phyloP scores from a whole-genome alignment of 371 early-diverging fungal genomes.

The Quaeritorhiza haematococci region DNA sequence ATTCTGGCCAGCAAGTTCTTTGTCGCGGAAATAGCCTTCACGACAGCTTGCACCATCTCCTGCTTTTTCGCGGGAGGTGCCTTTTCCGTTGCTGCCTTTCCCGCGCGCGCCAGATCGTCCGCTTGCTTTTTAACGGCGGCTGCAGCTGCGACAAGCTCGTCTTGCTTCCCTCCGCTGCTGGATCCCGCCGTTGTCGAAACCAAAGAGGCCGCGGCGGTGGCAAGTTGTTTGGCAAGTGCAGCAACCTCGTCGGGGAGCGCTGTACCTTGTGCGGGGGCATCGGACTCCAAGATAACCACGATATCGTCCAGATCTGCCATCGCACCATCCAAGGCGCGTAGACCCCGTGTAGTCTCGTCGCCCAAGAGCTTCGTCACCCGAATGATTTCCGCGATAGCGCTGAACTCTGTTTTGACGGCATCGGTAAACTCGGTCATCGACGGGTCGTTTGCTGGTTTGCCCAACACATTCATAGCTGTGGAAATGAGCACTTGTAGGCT shows the following conservation, averaged over 20 bases:
- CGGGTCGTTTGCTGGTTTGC: constrained; percentile 19
- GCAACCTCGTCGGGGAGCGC: constrained; percentile 53
- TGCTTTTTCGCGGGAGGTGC: constrained; percentile 37
- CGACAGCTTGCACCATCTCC: constrained; percentile 26
- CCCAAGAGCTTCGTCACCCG: constrained; percentile 29
- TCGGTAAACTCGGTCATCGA: constrained; percentile 22
- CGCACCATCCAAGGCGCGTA: constrained; percentile 28
- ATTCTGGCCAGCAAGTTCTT: constrained; percentile 19
- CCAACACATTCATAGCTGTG: constrained; percentile 24
- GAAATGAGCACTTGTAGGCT: constrained; percentile 28
- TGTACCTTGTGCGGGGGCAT: constrained; percentile 41
- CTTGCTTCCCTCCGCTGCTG: constrained; percentile 23
- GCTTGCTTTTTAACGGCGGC: constrained; percentile 31
- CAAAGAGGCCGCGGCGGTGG: constrained; percentile 28
- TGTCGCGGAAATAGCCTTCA: constrained; percentile 11
- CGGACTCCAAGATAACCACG: constrained; percentile 11
- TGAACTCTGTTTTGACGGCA: constrained; percentile 24
- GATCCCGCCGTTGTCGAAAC: constrained; percentile 21
- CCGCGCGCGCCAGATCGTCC: constrained; percentile 29
- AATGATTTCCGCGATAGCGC: constrained; percentile 30
- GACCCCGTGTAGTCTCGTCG: constrained; percentile 36
- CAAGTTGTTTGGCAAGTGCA: constrained; percentile 32
- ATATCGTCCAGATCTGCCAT: constrained; percentile 27
- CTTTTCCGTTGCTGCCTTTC: constrained; percentile 38
- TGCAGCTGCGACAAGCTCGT: constrained; percentile 35